Conservation (phyloP, 768 basidiomycete species). For the Wakefieldia striispora region DNA sequence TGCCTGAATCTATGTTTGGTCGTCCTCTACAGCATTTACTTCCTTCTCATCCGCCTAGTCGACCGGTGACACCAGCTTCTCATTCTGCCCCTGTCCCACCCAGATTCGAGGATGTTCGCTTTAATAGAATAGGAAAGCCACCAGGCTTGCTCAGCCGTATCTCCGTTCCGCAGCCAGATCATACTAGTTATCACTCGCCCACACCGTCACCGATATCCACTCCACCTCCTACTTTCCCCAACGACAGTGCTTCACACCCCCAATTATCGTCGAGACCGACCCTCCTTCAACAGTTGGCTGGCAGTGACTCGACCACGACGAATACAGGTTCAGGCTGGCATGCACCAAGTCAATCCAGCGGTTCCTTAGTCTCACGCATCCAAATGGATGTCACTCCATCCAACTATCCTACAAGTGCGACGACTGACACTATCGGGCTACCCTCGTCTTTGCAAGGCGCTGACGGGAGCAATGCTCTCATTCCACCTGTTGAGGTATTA, state of each 20-base stretch:
- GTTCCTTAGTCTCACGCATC: conserved; percentile 26
- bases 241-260: background rate
- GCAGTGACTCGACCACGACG: background rate
- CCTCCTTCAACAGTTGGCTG: conserved; percentile 22
- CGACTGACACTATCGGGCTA: background rate
- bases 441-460: background rate
- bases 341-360: conserved; percentile 6
- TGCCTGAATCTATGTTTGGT: conserved; percentile 32
- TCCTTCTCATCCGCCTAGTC: conserved; percentile 7
- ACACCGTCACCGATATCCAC: conserved; percentile 21
- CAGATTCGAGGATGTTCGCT: conserved; percentile 44
- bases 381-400: conserved; percentile 10
- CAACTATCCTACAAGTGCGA: background rate
- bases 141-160: conserved; percentile 54
- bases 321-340: background rate
- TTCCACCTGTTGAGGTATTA: conserved; percentile 33
- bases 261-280: conserved; percentile 19
- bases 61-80: background rate
- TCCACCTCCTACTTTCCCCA: conserved; percentile 1
- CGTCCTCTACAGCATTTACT: conserved; percentile 26
- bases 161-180: conserved; percentile 32
- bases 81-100: conserved; percentile 15
- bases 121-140: conserved; percentile 52
- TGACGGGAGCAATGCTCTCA: conserved; percentile 16
- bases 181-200: conserved; percentile 25